Base-by-base conservation (phyloP, 2,329 filamentous ascomycete species). In the Nemania sp. region DNA sequence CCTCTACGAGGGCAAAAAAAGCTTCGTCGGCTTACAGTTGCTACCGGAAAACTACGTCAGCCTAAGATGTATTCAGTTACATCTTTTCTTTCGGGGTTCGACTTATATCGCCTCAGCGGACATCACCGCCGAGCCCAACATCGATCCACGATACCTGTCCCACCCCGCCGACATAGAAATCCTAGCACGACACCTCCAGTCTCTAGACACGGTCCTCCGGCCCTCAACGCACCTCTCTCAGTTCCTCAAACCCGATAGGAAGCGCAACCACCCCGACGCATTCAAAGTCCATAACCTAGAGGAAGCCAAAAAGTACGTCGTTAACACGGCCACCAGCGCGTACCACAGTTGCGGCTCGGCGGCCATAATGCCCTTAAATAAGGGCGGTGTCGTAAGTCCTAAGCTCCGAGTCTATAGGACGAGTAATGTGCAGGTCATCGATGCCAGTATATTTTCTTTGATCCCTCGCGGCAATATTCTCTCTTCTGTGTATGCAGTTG, bases 131-230 rank as follows among this genome's bases (percentile, higher is more conserved):
- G 71, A 75, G 29, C 76, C 78, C 1, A 76, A 81, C 25, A 83
- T 86, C 52, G 79, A 84, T 59, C 80, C 80, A 15, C 77, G 80
- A 34, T 85, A 79, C 71, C 79, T 86, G 62, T 79, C 77, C 10
- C 70, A 82, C 56, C 79, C 81, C 3, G 75, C 81, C 49, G 82
- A 84, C 62, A 69, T 85, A 40, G 80, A 82, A 69, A 80, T 69
- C 35, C 74, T 81, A 20, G 72, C 68, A 1, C 62, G 67, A 1
- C 73, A 74, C 11, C 67, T 74, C 1, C 74, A 72, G 25, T 65
- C 72, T 60, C 13, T 77, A 45, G 69, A 72, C 2, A 70, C 48
- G 18, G 52, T 55, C 34, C 43, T 67, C 20, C 61, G 60, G 10
- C 50, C 55, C 5, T 53, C 72, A 62, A 63, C 65, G 10, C 69